A percentile compares a stretch with the other conserved stretches of the same genome.
phyloP scores from a whole-genome alignment of 2,329 filamentous ascomycete genomes.

The Beauveria medogensis region DNA sequence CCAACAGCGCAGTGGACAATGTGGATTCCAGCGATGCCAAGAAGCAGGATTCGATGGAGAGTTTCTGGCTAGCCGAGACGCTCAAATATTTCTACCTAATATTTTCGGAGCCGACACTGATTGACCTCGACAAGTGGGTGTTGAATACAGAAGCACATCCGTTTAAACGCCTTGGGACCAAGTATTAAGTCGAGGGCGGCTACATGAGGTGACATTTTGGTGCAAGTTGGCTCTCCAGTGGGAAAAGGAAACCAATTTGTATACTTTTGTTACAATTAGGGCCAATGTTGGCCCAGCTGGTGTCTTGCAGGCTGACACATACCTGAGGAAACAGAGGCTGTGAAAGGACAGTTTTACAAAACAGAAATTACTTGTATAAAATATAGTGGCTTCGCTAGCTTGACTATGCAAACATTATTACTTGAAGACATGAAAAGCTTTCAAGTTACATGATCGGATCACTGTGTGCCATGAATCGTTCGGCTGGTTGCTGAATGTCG shows the following conservation, averaged over 20 bases:
- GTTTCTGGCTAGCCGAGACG: slow-evolving; percentile 66
- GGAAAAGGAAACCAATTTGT: not conserved
- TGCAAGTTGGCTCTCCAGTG: not conserved
- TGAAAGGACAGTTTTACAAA: too few relatives aligned
- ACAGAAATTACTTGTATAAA: not conserved
- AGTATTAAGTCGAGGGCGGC: not conserved
- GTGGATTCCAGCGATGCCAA: slow-evolving; percentile 19
- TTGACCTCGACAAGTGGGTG: slow-evolving; percentile 63
- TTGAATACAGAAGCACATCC: slow-evolving; percentile 49
- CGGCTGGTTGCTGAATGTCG: not conserved
- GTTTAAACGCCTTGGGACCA: slow-evolving; percentile 19
- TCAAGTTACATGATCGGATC: not conserved
- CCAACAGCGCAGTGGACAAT: slow-evolving; percentile 41
- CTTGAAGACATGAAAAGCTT: not conserved
- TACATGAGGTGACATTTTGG: not conserved
- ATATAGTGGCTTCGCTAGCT: not conserved
- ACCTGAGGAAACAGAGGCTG: too few relatives aligned
- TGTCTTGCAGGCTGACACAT: too few relatives aligned
- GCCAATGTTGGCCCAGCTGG: too few relatives aligned
- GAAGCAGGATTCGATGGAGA: slow-evolving; percentile 57
- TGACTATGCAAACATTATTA: not conserved
- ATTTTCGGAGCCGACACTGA: slow-evolving; percentile 54
- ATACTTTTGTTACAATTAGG: not conserved
- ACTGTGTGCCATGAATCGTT: not conserved
- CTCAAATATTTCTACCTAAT: slow-evolving; percentile 69